Conservation (phyloP, 345 rosid species). For the Citrus maxima region DNA sequence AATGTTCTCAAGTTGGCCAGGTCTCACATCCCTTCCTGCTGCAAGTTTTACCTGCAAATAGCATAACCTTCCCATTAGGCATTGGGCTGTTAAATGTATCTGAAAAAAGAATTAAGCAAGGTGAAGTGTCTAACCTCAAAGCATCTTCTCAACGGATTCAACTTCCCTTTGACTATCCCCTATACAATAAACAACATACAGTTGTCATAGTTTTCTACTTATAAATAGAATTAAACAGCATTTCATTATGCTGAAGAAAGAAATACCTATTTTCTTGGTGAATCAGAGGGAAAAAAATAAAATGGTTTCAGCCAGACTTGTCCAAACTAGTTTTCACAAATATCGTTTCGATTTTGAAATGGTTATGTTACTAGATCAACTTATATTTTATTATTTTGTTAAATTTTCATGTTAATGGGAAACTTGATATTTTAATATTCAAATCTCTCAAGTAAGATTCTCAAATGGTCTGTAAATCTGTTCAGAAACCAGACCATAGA, state of each 20-base stretch:
- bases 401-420: background rate
- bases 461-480: conserved; percentile 9
- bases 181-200: background rate
- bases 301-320: background rate
- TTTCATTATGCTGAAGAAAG: background rate
- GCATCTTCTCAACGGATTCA: conserved; percentile 42
- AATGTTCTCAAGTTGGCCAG: conserved; percentile 38
- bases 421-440: background rate
- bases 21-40: background rate
- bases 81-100: background rate
- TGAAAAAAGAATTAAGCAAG: background rate
- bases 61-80: background rate
- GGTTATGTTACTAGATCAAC: background rate
- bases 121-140: conserved; percentile 29
- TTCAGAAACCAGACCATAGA: background rate
- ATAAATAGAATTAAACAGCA: background rate
- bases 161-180: conserved; percentile 44
- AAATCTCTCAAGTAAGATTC: background rate
- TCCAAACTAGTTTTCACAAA: background rate
- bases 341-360: background rate
- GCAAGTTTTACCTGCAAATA: conserved; percentile 32
- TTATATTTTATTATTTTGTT: background rate
- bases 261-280: background rate
- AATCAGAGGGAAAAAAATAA: background rate
- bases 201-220: background rate